Evolutionary conservation across 139 green algal species (phyloP).

Genomic region (Tetradesmus obliquus): DNA sequence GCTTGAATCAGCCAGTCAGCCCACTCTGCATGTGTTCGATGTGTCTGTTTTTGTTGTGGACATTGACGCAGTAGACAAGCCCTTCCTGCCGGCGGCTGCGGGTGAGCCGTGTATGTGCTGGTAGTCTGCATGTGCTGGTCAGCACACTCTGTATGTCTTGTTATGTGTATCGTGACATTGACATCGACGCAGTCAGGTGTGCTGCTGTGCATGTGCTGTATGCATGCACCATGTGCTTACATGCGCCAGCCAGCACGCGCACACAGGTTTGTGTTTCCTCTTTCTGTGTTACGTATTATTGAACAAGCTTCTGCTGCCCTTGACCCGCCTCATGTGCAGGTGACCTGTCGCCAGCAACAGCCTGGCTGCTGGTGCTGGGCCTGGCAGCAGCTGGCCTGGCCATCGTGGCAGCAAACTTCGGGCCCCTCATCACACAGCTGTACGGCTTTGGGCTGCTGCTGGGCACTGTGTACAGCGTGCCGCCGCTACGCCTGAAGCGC

Average conservation of each 20-base stretch:
- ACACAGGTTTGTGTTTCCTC: no score
- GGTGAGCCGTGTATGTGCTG: slow-evolving; percentile 59
- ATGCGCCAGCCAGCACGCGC: no score
- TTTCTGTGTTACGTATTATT: no score
- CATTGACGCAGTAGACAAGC: slow-evolving; percentile 98
- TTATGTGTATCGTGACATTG: slow-evolving; percentile 71
- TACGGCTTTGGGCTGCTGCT: slow-evolving; percentile 95
- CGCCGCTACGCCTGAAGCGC: slow-evolving; percentile 95
- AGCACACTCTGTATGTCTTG: no score
- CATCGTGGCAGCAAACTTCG: slow-evolving; percentile 89
- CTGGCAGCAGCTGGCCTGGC: slow-evolving; percentile 84
- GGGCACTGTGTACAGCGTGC: slow-evolving; percentile 97
- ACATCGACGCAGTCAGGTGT: slow-evolving; percentile 95
- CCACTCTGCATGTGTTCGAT: background rate
- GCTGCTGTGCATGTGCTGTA: slow-evolving; percentile 76
- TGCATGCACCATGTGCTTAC: no score
- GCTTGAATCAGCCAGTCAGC: background rate
- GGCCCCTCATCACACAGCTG: slow-evolving; percentile 86
- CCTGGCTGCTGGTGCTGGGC: slow-evolving; percentile 78
- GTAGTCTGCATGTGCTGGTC: no score
- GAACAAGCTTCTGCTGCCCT: background rate
- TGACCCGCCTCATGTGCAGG: slow-evolving; percentile 61
- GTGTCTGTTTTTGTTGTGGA: slow-evolving; percentile 89
- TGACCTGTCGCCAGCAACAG: slow-evolving; percentile 70
- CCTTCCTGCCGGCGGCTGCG: slow-evolving; percentile 96